These are phyloP conservation scores for Aspergillus melleus DNA, from an alignment of 2,329 filamentous ascomycete genomes.

Conservation along the genomic window DNA sequence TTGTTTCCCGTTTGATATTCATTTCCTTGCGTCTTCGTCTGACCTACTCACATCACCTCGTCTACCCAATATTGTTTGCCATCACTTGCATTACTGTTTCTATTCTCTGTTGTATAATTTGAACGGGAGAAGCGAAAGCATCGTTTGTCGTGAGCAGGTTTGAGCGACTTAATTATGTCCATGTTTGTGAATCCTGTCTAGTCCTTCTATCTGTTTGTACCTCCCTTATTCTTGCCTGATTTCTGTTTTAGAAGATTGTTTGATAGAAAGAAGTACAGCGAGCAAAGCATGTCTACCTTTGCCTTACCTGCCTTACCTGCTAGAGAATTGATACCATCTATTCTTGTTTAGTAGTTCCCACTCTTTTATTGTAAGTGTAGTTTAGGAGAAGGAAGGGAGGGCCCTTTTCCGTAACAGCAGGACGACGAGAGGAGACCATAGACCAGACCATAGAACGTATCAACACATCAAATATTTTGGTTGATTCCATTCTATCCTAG, in stretches of 20 bases:
- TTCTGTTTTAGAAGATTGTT: conserved; percentile 22
- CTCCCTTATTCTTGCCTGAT: conserved; percentile 5
- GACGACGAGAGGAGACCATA: too few relatives aligned
- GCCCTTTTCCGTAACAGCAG: too few relatives aligned
- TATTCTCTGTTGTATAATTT: conserved; percentile 16
- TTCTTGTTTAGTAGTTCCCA: too few relatives aligned
- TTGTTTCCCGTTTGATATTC: not conserved
- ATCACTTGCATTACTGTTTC: conserved; percentile 6
- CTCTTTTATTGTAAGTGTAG: too few relatives aligned
- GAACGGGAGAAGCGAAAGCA: conserved; percentile 12
- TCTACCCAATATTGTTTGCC: conserved; percentile 4
- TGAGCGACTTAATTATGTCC: conserved; percentile 15
- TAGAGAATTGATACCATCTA: too few relatives aligned
- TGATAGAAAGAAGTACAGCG: conserved; percentile 23
- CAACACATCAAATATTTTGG: too few relatives aligned
- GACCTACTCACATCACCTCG: not conserved
- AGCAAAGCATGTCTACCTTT: conserved; percentile 18
- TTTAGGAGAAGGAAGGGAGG: too few relatives aligned
- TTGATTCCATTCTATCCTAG: too few relatives aligned
- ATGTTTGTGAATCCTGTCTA: conserved; percentile 2
- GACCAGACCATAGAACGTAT: too few relatives aligned
- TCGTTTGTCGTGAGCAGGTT: conserved; percentile 14
- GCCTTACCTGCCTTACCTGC: too few relatives aligned
- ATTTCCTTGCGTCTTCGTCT: not conserved
- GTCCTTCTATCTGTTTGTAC: not conserved